Evolutionary conservation across 2,329 filamentous ascomycete genomes (phyloP).

Genomic region (Nemania bipapillata): DNA sequence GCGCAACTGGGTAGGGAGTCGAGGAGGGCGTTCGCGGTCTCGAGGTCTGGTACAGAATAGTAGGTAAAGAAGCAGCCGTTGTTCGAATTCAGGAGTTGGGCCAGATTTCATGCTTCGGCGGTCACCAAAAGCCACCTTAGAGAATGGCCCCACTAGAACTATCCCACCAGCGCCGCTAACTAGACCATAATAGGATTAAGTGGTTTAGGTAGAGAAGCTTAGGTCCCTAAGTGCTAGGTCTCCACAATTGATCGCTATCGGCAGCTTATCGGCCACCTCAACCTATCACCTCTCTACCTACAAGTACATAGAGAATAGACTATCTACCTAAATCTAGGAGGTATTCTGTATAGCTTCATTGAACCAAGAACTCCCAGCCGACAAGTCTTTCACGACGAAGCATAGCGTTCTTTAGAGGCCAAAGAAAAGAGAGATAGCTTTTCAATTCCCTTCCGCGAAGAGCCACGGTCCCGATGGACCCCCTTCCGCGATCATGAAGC

Average conservation of each 20-base stretch:
- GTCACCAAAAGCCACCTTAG: constrained; percentile 43
- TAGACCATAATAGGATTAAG: constrained; percentile 39
- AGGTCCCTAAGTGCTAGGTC: constrained; percentile 6
- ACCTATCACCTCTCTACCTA: too few relatives aligned
- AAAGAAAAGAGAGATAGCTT: background rate
- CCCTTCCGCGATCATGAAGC: constrained; percentile 60
- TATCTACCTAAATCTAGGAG: too few relatives aligned
- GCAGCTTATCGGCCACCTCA: constrained; percentile 35
- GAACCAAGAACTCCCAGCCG: background rate
- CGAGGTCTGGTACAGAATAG: constrained; percentile 15
- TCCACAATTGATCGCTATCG: constrained; percentile 40
- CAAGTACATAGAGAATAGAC: too few relatives aligned
- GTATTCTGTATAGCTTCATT: constrained; percentile 4
- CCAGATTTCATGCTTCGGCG: constrained; percentile 48
- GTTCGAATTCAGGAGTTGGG: constrained; percentile 49
- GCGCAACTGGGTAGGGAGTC: background rate
- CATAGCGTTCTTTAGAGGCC: background rate
- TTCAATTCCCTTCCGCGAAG: background rate
- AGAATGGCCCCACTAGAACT: constrained; percentile 38
- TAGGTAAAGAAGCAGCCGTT: constrained; percentile 24
- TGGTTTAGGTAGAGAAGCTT: too few relatives aligned
- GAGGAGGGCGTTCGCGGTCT: constrained; percentile 11
- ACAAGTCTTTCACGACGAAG: background rate
- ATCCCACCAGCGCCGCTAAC: constrained; percentile 27
- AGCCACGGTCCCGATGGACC: constrained; percentile 49